Base-by-base conservation (phyloP, 2,329 filamentous ascomycete genomes). In the Periconia sp. region DNA sequence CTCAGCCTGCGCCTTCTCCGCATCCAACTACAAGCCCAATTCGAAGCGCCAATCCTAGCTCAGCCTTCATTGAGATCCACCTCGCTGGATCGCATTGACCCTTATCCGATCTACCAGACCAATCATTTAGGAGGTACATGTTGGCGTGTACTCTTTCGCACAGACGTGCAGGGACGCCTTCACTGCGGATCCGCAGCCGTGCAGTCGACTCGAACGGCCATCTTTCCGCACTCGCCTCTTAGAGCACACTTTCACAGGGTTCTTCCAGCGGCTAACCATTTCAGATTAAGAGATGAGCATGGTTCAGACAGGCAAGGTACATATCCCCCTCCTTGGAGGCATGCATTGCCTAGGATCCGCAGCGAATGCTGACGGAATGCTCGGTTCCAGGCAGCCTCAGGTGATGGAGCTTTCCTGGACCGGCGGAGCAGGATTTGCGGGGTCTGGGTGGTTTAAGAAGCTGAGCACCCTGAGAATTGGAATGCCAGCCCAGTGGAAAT, bases 171-270 rank as follows among this genome's bases (percentile, higher is more conserved):
- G 42, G 41, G 36, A 40, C 39, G 29, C 34, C 36, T 43, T 41
- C 25, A 17, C 43, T 66, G 63, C 64, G 63, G 65, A 66, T 64
- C 63, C 63, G 63, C 46, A 54, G 28, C 50, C 32, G 46, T 28
- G 29, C 25, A 31, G 36, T 29, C 30, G n/a, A n/a, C n/a, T 7
- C 16, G 10, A 21, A n/a, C 29, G 46, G 41, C 34, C 15, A 39
- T 45, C 38, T 23, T 40, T 44, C 44, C 48, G 43, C 35, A 37
- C 28, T 36, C 26, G 34, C 34, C 34, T 38, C 40, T 40, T 43
- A 36, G 32, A 33, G 29, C n/a, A 38, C 45, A 37, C 21, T 43
- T 28, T 40, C 43, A 43, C 40, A 53, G 45, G 36, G 41, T 47
- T n/a, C 23, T 24, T 36, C 48, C 32, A 32, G 34, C 33, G 28